phyloP scores from a whole-genome alignment of 2,329 filamentous ascomycete genomes.

The Fusarium ambrosium region DNA sequence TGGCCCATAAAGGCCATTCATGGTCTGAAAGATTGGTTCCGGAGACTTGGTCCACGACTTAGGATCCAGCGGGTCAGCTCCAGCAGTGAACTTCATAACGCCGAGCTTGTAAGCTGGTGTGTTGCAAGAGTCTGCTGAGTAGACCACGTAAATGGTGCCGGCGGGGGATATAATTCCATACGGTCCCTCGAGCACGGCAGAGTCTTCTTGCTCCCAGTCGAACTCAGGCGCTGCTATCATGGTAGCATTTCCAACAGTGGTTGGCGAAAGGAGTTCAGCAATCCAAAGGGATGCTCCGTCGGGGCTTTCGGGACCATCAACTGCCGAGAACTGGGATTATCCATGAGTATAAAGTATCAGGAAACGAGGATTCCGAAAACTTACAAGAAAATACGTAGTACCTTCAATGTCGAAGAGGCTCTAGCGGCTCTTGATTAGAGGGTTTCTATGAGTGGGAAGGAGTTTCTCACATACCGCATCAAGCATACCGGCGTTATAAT shows the following conservation, averaged over 20 bases:
- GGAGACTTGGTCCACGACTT: not conserved
- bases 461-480: not conserved
- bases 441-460: not conserved
- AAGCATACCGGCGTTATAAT: not conserved
- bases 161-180: slow-evolving; percentile 1
- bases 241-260: not conserved
- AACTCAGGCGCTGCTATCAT: slow-evolving; percentile 1
- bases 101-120: slow-evolving; percentile 3
- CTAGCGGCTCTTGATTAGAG: not conserved
- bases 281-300: slow-evolving; percentile 9
- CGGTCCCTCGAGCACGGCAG: not conserved
- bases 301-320: not conserved
- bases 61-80: not conserved
- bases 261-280: not conserved
- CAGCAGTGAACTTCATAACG: not conserved
- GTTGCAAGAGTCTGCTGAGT: slow-evolving; percentile 1
- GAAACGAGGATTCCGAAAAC: not conserved
- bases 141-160: not conserved
- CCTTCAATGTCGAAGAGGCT: not conserved
- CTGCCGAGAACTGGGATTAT: not conserved
- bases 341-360: not conserved
- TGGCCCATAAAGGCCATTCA: slow-evolving; percentile 1
- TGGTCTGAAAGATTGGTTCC: not conserved
- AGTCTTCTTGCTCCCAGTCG: slow-evolving; percentile 5
- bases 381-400: not conserved